phyloP scores from a whole-genome alignment of 2,329 filamentous ascomycete species.

The Basipetospora sp. region DNA sequence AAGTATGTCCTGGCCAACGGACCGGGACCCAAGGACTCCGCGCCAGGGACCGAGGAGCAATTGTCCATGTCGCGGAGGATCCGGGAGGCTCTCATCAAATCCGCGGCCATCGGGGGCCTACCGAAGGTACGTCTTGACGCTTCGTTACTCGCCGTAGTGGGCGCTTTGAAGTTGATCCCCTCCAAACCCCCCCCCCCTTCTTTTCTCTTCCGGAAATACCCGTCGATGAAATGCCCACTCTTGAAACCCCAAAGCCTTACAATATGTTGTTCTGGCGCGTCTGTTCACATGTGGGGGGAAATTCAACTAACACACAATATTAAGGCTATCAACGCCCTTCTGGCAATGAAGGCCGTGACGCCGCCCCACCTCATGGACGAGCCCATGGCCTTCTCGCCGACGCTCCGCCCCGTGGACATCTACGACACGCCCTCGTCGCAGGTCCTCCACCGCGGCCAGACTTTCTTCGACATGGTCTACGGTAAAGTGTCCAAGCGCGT shows the following conservation, averaged over 20 bases:
- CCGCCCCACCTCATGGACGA: slow-evolving; percentile 27
- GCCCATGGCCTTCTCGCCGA: slow-evolving; percentile 21
- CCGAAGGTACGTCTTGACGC: slow-evolving; percentile 37
- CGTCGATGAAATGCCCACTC: no score
- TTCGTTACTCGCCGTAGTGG: no score
- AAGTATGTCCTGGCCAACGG: slow-evolving; percentile 24
- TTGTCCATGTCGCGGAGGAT: slow-evolving; percentile 29
- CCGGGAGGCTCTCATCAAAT: slow-evolving; percentile 35
- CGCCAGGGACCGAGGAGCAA: slow-evolving; percentile 21
- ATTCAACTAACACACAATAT: neutral
- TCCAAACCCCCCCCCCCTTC: no score
- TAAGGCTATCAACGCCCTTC: slow-evolving; percentile 32
- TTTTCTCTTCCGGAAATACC: no score
- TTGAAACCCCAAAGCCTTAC: no score
- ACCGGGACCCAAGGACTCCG: slow-evolving; percentile 10
- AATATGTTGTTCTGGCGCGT: no score
- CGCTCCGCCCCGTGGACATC: slow-evolving; percentile 23
- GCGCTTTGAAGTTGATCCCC: no score
- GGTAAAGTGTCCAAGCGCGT: slow-evolving; percentile 33
- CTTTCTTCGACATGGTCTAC: slow-evolving; percentile 34
- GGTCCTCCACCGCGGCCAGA: slow-evolving; percentile 28
- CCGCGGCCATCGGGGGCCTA: slow-evolving; percentile 31
- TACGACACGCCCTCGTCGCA: slow-evolving; percentile 19
- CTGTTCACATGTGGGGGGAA: no score
- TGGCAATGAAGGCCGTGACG: slow-evolving; percentile 28